Percentiles rank a stretch among this genome's conserved stretches.
phyloP scores from a whole-genome alignment of 2,329 filamentous ascomycete species.

The Pestalotiopsis sp. region DNA sequence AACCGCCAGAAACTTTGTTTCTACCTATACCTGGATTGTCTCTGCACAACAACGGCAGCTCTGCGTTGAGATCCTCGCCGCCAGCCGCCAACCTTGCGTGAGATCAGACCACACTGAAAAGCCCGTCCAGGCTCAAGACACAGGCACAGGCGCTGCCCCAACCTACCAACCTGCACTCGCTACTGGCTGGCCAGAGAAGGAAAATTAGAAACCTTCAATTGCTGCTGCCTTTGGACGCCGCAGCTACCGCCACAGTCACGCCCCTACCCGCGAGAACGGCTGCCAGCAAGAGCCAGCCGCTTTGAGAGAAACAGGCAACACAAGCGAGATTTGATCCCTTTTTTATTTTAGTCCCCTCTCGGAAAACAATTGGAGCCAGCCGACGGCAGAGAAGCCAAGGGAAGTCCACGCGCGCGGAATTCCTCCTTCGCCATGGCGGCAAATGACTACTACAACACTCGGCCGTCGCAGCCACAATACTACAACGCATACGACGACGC shows the following conservation, averaged over 20 bases:
- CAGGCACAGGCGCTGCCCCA: neutral
- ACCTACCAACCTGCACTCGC: neutral
- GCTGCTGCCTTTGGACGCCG: neutral
- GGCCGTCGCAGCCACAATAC: conserved; percentile 34
- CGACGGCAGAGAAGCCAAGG: no score
- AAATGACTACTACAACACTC: conserved; percentile 67
- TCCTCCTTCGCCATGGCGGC: conserved; percentile 53
- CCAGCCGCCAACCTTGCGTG: neutral
- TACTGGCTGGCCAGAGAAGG: neutral
- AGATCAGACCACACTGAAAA: neutral
- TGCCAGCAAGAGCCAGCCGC: neutral
- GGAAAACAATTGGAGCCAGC: no score
- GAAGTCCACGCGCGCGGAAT: conserved; percentile 14
- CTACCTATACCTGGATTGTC: neutral
- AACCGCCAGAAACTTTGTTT: neutral
- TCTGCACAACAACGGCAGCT: neutral
- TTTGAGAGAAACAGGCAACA: neutral
- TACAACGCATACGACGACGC: conserved; percentile 8
- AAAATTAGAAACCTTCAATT: neutral
- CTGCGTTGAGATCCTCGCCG: neutral
- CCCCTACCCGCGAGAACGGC: neutral
- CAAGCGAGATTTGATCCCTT: neutral
- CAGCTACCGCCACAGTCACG: neutral
- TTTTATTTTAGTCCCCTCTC: neutral
- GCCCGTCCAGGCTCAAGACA: neutral